Percentiles rank a stretch among this genome's conserved stretches.
phyloP scores from a whole-genome alignment of 257 asterid species.

The Misopates orontium region DNA sequence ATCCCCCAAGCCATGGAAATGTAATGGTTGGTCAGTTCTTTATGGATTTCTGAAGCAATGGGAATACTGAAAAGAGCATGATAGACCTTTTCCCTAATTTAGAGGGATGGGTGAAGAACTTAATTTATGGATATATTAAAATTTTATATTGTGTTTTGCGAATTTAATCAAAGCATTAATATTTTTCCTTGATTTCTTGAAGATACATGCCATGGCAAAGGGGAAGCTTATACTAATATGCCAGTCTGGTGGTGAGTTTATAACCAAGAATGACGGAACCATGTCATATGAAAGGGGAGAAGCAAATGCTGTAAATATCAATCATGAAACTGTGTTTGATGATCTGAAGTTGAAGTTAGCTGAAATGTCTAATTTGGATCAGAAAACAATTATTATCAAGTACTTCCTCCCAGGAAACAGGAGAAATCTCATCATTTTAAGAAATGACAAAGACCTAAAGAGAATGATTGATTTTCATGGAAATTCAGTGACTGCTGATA shows the following conservation, averaged over 20 bases:
- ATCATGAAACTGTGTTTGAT: slow-evolving; percentile 54
- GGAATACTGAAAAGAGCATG: no score
- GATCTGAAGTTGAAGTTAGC: slow-evolving; percentile 77
- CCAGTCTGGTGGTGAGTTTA: slow-evolving; percentile 83
- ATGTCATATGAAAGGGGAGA: slow-evolving; percentile 80
- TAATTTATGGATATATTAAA: no score
- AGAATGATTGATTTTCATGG: slow-evolving; percentile 85
- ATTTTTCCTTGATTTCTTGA: slow-evolving; percentile 21
- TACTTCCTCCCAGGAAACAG: slow-evolving; percentile 91
- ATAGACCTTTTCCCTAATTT: no score
- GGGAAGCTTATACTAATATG: slow-evolving; percentile 88
- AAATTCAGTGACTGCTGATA: slow-evolving; percentile 81
- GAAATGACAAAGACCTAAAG: slow-evolving; percentile 72
- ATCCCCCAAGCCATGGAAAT: no score
- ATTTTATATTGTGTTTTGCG: no score
- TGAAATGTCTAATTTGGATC: slow-evolving; percentile 73
- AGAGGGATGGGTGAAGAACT: no score
- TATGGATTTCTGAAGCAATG: no score
- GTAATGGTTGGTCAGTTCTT: no score
- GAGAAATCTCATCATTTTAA: slow-evolving; percentile 72
- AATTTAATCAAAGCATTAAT: no score
- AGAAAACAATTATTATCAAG: slow-evolving; percentile 63
- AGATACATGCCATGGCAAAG: slow-evolving; percentile 71
- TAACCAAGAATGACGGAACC: slow-evolving; percentile 64
- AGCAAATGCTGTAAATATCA: slow-evolving; percentile 81